Percentiles rank a stretch among this genome's conserved stretches.
Conservation (phyloP, 371 early-diverging fungal genomes). For the Mortierella sp. region DNA sequence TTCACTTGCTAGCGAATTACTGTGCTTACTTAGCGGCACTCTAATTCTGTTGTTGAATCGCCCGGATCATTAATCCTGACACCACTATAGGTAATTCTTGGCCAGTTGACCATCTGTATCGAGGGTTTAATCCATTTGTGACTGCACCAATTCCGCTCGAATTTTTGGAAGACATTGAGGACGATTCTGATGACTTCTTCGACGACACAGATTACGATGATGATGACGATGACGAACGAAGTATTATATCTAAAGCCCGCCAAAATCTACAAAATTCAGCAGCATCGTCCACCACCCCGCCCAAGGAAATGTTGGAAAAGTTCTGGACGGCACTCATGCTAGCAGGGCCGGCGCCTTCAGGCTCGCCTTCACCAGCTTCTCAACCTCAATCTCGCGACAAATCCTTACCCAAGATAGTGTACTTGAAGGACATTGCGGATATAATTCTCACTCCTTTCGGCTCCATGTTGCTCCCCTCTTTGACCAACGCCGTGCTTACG, state of each 20-base stretch:
- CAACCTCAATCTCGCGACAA: constrained; percentile 3
- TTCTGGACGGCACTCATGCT: constrained; percentile 50
- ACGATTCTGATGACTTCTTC: constrained; percentile 28
- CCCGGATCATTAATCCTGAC: background rate
- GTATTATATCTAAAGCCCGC: constrained; percentile 11
- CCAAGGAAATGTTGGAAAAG: constrained; percentile 46
- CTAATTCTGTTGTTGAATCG: background rate
- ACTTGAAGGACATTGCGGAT: constrained; percentile 63
- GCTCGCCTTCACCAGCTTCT: background rate
- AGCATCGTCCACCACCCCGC: constrained; percentile 1
- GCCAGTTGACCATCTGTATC: constrained; percentile 44
- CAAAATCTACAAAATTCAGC: background rate
- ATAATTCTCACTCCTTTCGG: constrained; percentile 61
- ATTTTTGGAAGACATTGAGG: constrained; percentile 19
- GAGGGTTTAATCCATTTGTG: constrained; percentile 51
- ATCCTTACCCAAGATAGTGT: constrained; percentile 57
- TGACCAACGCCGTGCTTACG: constrained; percentile 59
- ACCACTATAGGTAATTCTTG: constrained; percentile 35
- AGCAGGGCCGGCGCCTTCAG: constrained; percentile 14
- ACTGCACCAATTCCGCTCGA: constrained; percentile 31
- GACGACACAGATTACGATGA: constrained; percentile 43
- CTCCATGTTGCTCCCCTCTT: constrained; percentile 56
- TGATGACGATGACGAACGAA: constrained; percentile 19
- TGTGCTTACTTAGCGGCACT: background rate
- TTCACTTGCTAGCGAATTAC: background rate